Base-by-base conservation (phyloP, 1,139 yeast genomes). In the Debaryomyces subglobosus region DNA sequence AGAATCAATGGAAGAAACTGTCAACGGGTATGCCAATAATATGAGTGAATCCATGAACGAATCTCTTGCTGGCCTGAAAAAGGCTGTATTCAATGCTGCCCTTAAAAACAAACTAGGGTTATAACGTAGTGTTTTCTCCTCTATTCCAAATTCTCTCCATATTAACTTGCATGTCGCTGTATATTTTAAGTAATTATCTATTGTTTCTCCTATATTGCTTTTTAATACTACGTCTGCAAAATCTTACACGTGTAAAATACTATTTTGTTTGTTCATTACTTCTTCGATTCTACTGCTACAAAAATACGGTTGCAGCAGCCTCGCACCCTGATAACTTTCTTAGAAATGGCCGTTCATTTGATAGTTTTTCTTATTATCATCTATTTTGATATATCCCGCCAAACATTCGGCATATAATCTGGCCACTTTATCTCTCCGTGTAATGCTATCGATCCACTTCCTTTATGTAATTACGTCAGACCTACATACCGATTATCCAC, bases 11-110 rank as follows among this genome's bases (percentile, higher is more conserved):
- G 89, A 82, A 59, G 85, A 81, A 52, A 68, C 78, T 3, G 62
- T 84, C 46, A 79, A 82, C 58, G 84, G 81, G 24, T 83, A 82
- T 55, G 89, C 89, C 3, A 78, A 72, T 39, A 72, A 68, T 33
- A 69, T 83, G 43, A 77, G 81, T 53, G 85, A 84, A 53, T 65
- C 78, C 7, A 69, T 84, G 72, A 78, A 69, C 48, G 86, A 82
- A 12, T 65, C 80, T 0, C 62, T 79, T 25, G 84, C 78, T 39
- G 72, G 72, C 3, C 77, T 77, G 10, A 80, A 84, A 55, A 78
- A 72, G 46, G 74, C 78, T 18, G 55, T 84, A 53, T 78, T 83
- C 49, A 70, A 72, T 38, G 74, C 84, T 4, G 79, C 86, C 0
- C 58, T 82, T 35, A 78, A 75, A 55, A 76, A 78, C 49, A 80